A percentile compares a stretch with the other conserved stretches of the same genome.
Conservation (phyloP, 2,329 filamentous ascomycete genomes). For the Didymosphaeria variabile region DNA sequence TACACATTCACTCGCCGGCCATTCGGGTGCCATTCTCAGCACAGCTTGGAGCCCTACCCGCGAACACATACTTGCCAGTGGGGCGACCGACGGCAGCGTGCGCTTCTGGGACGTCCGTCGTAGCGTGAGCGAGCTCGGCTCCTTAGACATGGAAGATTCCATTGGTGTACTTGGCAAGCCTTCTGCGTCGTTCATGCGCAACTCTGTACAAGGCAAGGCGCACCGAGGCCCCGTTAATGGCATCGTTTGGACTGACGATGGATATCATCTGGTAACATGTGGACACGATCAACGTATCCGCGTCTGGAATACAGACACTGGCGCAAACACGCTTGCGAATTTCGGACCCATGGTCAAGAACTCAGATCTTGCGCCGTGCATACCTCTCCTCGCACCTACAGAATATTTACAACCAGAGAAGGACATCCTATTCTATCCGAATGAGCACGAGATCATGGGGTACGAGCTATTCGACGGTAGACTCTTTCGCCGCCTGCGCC, state of each 20-base stretch:
- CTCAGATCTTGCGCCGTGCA: constrained; percentile 52
- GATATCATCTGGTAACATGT: constrained; percentile 77
- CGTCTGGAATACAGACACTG: constrained; percentile 83
- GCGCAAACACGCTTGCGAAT: constrained; percentile 86
- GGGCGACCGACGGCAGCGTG: constrained; percentile 83
- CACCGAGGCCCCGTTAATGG: constrained; percentile 87
- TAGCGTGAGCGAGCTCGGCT: constrained; percentile 76
- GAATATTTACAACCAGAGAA: constrained; percentile 64
- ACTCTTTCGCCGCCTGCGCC: constrained; percentile 74
- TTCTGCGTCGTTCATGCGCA: constrained; percentile 52
- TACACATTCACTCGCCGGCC: constrained; percentile 60
- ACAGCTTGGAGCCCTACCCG: constrained; percentile 82
- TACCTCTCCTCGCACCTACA: constrained; percentile 66
- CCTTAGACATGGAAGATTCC: constrained; percentile 85
- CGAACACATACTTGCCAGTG: constrained; percentile 82
- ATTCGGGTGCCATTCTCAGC: constrained; percentile 65
- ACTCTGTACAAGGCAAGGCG: constrained; percentile 59
- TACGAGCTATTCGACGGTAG: constrained; percentile 82
- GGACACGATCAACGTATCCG: constrained; percentile 86
- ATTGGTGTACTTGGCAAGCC: constrained; percentile 68
- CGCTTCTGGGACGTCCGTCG: constrained; percentile 89
- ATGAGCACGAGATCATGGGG: constrained; percentile 75
- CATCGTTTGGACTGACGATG: constrained; percentile 83
- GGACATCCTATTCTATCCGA: constrained; percentile 82
- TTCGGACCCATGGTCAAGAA: constrained; percentile 88